phyloP scores from a whole-genome alignment of 495 filamentous ascomycete species.

The Penicillium lagena region DNA sequence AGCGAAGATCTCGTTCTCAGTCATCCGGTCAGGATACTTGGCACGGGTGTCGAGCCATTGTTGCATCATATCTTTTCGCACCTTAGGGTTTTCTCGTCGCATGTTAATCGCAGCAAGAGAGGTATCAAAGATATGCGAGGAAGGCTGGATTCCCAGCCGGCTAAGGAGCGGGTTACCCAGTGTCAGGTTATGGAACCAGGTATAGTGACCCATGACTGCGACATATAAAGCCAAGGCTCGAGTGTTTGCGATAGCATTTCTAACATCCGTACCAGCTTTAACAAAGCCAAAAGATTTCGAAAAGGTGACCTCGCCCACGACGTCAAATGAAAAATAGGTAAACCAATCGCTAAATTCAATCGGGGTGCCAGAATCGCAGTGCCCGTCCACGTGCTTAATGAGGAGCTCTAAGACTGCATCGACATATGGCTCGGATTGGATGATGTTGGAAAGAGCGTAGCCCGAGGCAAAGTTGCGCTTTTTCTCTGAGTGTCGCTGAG shows the following conservation, averaged over 20 bases:
- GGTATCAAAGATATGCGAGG: constrained; percentile 37
- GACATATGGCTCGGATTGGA: constrained; percentile 31
- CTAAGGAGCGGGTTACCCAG: constrained; percentile 37
- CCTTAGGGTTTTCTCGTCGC: constrained; percentile 28
- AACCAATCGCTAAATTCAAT: constrained; percentile 39
- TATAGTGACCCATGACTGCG: constrained; percentile 31
- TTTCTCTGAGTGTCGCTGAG: constrained; percentile 23
- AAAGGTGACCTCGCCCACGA: constrained; percentile 35
- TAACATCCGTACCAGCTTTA: constrained; percentile 29
- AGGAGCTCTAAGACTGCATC: constrained; percentile 29
- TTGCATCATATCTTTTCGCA: constrained; percentile 36
- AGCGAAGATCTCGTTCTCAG: constrained; percentile 30
- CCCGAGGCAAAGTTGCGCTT: constrained; percentile 28
- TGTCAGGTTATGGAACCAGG: constrained; percentile 29
- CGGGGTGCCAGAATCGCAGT: constrained; percentile 10
- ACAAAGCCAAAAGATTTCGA: constrained; percentile 39
- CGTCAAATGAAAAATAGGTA: constrained; percentile 42
- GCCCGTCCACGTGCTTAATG: constrained; percentile 18
- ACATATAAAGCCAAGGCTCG: constrained; percentile 29
- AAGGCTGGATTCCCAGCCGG: constrained; percentile 30
- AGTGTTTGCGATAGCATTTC: constrained; percentile 33
- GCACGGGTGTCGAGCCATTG: constrained; percentile 33
- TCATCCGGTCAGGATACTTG: constrained; percentile 33
- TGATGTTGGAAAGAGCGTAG: constrained; percentile 33
- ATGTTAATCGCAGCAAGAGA: constrained; percentile 27